Evolutionary conservation across 2,329 filamentous ascomycete genomes (phyloP).

Genomic region (Pseudogymnoascus sp.): DNA sequence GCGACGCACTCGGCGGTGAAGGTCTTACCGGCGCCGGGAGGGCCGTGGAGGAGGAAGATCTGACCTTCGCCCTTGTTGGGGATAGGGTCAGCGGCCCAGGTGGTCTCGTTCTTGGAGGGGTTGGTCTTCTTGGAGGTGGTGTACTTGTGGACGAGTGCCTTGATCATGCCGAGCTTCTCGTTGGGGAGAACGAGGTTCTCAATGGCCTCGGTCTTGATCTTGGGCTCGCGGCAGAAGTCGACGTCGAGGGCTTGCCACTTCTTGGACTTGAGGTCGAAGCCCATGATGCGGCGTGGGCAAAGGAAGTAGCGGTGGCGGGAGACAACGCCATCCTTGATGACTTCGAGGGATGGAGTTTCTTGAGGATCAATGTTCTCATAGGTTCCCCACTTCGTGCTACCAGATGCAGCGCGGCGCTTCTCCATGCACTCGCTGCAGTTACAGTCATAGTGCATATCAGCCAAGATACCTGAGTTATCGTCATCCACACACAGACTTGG

Average conservation of each 20-base stretch:
- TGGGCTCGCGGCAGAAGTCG: conserved; percentile 18
- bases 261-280: conserved; percentile 22
- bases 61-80: conserved; percentile 17
- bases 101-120: conserved; percentile 8
- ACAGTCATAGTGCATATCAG: conserved; percentile 20
- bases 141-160: conserved; percentile 20
- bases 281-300: conserved; percentile 19
- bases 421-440: conserved; percentile 16
- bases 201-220: conserved; percentile 18
- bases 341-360: conserved; percentile 14
- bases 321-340: neutral
- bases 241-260: conserved; percentile 21
- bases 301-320: conserved; percentile 19
- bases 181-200: conserved; percentile 19
- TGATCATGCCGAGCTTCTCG: conserved; percentile 20
- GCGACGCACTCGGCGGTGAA: conserved; percentile 22
- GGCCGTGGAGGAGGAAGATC: conserved; percentile 17
- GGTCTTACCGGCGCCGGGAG: conserved; percentile 18
- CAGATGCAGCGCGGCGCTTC: conserved; percentile 18
- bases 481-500: conserved; percentile 19
- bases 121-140: conserved; percentile 9
- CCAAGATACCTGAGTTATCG: conserved; percentile 18
- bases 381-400: conserved; percentile 18
- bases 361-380: conserved; percentile 20
- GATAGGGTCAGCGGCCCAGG: conserved; percentile 16